A percentile compares a stretch with the other conserved stretches of the same genome.
phyloP scores from a whole-genome alignment of 345 rosid species.

The Eucalyptus sp. region DNA sequence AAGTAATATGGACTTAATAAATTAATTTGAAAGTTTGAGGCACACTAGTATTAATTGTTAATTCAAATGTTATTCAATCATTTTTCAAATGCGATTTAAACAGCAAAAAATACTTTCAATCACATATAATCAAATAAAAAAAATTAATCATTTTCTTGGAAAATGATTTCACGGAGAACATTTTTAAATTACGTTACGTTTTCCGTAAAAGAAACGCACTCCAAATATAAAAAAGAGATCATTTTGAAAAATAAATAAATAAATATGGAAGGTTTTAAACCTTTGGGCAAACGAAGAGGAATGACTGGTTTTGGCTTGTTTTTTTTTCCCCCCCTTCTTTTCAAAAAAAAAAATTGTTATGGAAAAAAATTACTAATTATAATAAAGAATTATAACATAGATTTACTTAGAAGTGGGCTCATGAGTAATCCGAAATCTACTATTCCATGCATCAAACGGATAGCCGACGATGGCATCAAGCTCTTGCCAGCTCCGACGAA shows the following conservation, averaged over 20 bases:
- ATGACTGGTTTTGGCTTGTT: neutral
- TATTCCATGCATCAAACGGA: neutral
- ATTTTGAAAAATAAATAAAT: neutral
- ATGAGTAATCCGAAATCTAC: neutral
- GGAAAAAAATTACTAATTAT: neutral
- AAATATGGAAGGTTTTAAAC: neutral
- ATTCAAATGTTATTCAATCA: too few relatives aligned
- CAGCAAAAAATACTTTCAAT: too few relatives aligned
- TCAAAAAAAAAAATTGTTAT: neutral
- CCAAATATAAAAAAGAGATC: too few relatives aligned
- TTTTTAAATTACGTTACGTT: too few relatives aligned
- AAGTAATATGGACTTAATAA: too few relatives aligned
- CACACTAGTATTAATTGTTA: too few relatives aligned
- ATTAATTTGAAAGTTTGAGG: too few relatives aligned
- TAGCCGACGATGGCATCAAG: neutral
- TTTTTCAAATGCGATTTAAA: too few relatives aligned
- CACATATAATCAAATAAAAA: too few relatives aligned
- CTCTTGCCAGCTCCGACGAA: neutral
- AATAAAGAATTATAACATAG: neutral
- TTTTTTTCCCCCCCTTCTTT: neutral
- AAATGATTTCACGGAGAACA: too few relatives aligned
- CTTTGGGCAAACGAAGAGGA: neutral
- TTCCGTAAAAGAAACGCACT: too few relatives aligned
- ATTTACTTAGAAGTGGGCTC: neutral
- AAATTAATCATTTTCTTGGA: too few relatives aligned